Evolutionary conservation across 768 basidiomycete species (phyloP).

Genomic region (Lentinus tigrinus): DNA sequence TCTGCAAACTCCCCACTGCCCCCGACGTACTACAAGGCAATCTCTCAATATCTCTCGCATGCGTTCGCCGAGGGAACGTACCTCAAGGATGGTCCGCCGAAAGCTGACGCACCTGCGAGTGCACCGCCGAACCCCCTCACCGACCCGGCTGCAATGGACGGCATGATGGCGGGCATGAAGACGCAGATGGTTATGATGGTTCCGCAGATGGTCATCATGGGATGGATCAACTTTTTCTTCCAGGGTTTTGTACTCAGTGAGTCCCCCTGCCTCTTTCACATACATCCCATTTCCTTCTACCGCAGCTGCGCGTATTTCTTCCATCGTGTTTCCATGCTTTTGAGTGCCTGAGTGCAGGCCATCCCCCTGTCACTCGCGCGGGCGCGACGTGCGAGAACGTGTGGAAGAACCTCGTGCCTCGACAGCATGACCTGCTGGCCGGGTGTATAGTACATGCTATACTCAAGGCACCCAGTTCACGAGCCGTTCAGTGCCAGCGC

Average conservation of each 20-base stretch:
- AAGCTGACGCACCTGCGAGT: constrained; percentile 49
- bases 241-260: constrained; percentile 96
- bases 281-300: not conserved
- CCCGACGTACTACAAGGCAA: constrained; percentile 64
- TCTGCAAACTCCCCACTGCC: constrained; percentile 82
- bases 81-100: constrained; percentile 82
- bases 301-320: constrained; percentile 4
- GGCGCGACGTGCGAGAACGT: too few species aligned
- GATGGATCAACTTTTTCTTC: constrained; percentile 99
- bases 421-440: too few species aligned
- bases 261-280: constrained; percentile 32
- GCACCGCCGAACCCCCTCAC: constrained; percentile 78
- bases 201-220: constrained; percentile 98
- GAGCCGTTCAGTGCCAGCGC: too few species aligned
- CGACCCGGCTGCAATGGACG: constrained; percentile 93
- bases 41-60: constrained; percentile 71
- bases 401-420: not conserved
- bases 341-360: too few species aligned
- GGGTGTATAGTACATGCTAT: too few species aligned
- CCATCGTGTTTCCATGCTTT: not conserved
- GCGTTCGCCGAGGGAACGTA: constrained; percentile 76
- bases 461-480: too few species aligned
- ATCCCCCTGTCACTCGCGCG: too few species aligned
- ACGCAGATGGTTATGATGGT: constrained; percentile 99
- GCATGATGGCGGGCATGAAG: constrained; percentile 99